A percentile compares a stretch with the other conserved stretches of the same genome.
Evolutionary conservation across 2,329 filamentous ascomycete genomes (phyloP).

Genomic region (Parastagonospora avenae): DNA sequence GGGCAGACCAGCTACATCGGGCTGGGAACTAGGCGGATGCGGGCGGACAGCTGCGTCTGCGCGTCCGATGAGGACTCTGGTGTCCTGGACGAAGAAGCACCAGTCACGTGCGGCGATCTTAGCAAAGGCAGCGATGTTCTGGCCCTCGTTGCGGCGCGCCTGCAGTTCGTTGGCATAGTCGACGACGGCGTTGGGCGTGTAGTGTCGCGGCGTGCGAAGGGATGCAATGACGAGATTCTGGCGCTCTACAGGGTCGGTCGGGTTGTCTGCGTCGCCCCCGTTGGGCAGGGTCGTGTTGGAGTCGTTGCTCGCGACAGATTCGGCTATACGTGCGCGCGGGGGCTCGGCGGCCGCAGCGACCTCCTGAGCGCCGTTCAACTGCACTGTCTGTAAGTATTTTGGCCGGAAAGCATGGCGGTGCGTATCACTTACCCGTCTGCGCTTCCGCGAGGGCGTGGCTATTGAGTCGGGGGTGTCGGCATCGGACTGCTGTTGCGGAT

Average conservation of each 20-base stretch:
- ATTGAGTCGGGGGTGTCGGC: conserved; percentile 55
- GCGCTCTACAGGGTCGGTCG: conserved; percentile 40
- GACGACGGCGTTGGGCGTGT: conserved; percentile 61
- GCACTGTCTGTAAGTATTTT: conserved; percentile 21
- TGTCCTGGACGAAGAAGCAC: conserved; percentile 81
- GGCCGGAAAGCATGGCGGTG: conserved; percentile 3
- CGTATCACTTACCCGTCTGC: conserved; percentile 50
- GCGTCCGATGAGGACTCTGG: conserved; percentile 77
- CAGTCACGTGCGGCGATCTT: conserved; percentile 82
- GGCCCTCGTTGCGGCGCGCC: conserved; percentile 48
- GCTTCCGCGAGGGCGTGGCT: conserved; percentile 55
- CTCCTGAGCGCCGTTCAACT: conserved; percentile 44
- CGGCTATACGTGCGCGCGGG: conserved; percentile 40
- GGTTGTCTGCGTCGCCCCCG: conserved; percentile 36
- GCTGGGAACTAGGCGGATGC: conserved; percentile 35
- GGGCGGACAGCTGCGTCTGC: conserved; percentile 39
- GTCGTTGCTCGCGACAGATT: conserved; percentile 50
- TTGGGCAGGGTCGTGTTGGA: conserved; percentile 46
- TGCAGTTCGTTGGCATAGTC: conserved; percentile 61
- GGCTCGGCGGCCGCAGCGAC: conserved; percentile 25
- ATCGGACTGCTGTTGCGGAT: conserved; percentile 42
- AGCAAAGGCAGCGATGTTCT: conserved; percentile 68
- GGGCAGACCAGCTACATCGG: conserved; percentile 29
- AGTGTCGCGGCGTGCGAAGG: conserved; percentile 49
- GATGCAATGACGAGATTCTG: conserved; percentile 47